Conservation (phyloP, 495 filamentous ascomycete genomes). For the Hypoxylon crocopeplum region DNA sequence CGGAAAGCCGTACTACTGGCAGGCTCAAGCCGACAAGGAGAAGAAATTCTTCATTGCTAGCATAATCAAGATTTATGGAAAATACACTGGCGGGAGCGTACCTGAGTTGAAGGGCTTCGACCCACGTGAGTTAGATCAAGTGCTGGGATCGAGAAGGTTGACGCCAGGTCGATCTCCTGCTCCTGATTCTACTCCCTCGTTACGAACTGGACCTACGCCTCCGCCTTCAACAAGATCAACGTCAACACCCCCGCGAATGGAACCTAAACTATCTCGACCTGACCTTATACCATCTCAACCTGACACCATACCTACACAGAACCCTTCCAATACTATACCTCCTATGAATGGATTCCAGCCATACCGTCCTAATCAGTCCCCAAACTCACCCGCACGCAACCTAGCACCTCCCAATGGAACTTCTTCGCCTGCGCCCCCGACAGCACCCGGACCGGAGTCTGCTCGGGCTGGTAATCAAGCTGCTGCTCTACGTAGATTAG, state of each 20-base stretch:
- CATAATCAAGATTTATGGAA: constrained; percentile 91
- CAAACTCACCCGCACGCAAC: constrained; percentile 42
- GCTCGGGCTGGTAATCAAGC: constrained; percentile 50
- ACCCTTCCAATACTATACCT: constrained; percentile 13
- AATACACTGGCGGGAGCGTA: constrained; percentile 88
- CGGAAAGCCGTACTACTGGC: constrained; percentile 96
- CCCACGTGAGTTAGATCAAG: constrained; percentile 73
- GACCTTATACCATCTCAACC: constrained; percentile 24
- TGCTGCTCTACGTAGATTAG: constrained; percentile 52
- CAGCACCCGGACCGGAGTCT: constrained; percentile 51
- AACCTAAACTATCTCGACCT: constrained; percentile 28
- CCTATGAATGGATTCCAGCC: constrained; percentile 20
- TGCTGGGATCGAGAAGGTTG: constrained; percentile 58
- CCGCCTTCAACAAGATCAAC: constrained; percentile 48
- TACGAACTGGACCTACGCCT: constrained; percentile 32
- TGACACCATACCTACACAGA: constrained; percentile 29
- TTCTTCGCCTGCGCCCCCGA: constrained; percentile 45
- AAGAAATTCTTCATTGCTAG: constrained; percentile 98
- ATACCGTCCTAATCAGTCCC: constrained; percentile 27
- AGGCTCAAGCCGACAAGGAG: constrained; percentile 87
- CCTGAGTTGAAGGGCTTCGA: constrained; percentile 85
- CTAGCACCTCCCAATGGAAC: constrained; percentile 45
- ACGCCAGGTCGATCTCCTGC: constrained; percentile 43
- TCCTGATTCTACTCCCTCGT: constrained; percentile 39
- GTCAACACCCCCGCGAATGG: constrained; percentile 44